Percentiles rank a stretch among this genome's conserved stretches.
These are phyloP conservation scores for Deuterostichococcus epilithicus DNA, from an alignment of 139 green algal genomes.

Conservation along the genomic window DNA sequence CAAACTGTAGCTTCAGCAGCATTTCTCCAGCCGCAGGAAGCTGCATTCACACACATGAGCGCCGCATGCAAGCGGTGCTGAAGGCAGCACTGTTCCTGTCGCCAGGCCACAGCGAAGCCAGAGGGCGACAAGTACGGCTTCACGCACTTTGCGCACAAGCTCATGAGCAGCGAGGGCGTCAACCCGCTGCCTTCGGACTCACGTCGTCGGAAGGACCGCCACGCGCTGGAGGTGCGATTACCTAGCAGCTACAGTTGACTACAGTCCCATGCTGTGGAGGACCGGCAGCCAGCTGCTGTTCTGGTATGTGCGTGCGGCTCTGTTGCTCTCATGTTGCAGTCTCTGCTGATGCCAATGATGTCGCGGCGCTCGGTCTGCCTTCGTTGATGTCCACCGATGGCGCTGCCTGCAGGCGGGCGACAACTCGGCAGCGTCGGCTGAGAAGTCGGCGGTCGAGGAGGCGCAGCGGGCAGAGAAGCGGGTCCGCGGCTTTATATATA, in stretches of 20 bases:
- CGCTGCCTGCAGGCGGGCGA: conserved; percentile 56
- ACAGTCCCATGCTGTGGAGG: too few species aligned
- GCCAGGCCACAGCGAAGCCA: conserved; percentile 63
- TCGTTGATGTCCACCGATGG: neutral
- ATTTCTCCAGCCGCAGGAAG: too few species aligned
- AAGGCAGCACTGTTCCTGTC: neutral
- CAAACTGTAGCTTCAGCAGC: too few species aligned
- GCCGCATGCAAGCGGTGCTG: too few species aligned
- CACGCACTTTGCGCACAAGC: conserved; percentile 81
- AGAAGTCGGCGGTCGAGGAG: conserved; percentile 79
- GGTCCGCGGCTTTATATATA: neutral
- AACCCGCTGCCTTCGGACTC: conserved; percentile 75
- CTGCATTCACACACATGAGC: too few species aligned
- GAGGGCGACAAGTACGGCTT: conserved; percentile 84
- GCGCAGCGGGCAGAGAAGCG: conserved; percentile 67
- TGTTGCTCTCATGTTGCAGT: too few species aligned
- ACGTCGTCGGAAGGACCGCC: conserved; percentile 59
- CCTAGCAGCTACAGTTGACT: too few species aligned
- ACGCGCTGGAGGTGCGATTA: conserved; percentile 39
- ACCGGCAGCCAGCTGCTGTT: too few species aligned
- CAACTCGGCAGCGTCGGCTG: conserved; percentile 44
- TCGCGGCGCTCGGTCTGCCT: too few species aligned
- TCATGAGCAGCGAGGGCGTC: conserved; percentile 61
- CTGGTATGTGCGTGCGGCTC: too few species aligned
- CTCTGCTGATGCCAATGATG: too few species aligned